Percentiles rank a stretch among this genome's conserved stretches.
phyloP scores from a whole-genome alignment of 2,329 filamentous ascomycete genomes.

The Nemania serpens region DNA sequence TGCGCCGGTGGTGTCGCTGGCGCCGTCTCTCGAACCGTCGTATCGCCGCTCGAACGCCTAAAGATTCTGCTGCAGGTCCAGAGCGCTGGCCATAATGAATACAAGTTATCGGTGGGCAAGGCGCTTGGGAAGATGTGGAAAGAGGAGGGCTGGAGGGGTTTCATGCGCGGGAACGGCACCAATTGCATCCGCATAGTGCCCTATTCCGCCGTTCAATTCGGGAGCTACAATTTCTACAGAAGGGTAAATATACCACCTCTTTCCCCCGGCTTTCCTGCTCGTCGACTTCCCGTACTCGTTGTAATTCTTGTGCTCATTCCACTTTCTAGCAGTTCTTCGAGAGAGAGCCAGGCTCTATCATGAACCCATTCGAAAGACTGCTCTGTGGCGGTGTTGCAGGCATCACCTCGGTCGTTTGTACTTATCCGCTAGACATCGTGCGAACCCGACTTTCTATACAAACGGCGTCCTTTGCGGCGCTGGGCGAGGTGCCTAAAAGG shows the following conservation, averaged over 20 bases:
- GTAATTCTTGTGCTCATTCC: slow-evolving; percentile 14
- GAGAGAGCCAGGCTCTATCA: slow-evolving; percentile 70
- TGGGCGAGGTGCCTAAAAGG: slow-evolving; percentile 63
- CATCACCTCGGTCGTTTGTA: slow-evolving; percentile 92
- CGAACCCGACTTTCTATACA: slow-evolving; percentile 96
- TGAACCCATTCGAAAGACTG: slow-evolving; percentile 75
- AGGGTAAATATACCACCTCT: slow-evolving; percentile 60
- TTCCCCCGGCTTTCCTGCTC: neutral
- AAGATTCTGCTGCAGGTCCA: slow-evolving; percentile 99
- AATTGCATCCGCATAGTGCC: slow-evolving; percentile 98
- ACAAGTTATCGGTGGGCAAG: slow-evolving; percentile 88
- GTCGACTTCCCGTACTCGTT: neutral
- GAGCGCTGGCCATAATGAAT: slow-evolving; percentile 86
- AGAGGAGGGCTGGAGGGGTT: slow-evolving; percentile 95
- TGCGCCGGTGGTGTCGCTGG: slow-evolving; percentile 92
- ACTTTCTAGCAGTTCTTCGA: slow-evolving; percentile 72
- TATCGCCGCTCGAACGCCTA: slow-evolving; percentile 91
- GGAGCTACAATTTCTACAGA: slow-evolving; percentile 97
- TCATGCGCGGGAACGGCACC: slow-evolving; percentile 97
- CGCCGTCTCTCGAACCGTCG: slow-evolving; percentile 95
- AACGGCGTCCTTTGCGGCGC: slow-evolving; percentile 87
- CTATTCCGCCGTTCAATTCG: slow-evolving; percentile 97
- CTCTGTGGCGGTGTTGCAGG: slow-evolving; percentile 91
- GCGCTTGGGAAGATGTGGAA: slow-evolving; percentile 93
- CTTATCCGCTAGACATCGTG: slow-evolving; percentile 97